Conservation (phyloP, 2,329 filamentous ascomycete species). For the Colletotrichum sp. region DNA sequence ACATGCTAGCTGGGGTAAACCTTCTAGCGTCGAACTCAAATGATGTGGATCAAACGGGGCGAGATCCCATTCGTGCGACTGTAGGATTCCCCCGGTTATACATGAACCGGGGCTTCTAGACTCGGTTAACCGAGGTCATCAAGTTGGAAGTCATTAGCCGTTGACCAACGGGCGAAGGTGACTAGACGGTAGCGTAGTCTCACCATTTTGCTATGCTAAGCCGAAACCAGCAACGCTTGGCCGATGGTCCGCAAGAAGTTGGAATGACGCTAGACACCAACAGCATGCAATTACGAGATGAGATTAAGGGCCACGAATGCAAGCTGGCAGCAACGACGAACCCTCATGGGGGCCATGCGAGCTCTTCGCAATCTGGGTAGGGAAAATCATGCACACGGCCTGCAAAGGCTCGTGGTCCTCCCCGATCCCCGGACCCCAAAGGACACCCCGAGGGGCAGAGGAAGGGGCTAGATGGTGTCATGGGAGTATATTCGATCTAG, state of each 20-base stretch:
- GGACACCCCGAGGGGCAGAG: neutral
- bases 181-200: neutral
- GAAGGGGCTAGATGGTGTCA: neutral
- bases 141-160: neutral
- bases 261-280: neutral
- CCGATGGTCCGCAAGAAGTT: neutral
- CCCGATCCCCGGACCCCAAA: neutral
- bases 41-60: neutral
- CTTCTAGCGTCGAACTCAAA: neutral
- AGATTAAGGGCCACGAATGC: neutral
- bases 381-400: neutral
- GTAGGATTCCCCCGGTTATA: neutral
- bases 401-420: neutral
- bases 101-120: neutral
- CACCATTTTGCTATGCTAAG: neutral
- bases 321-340: neutral
- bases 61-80: constrained; percentile 7
- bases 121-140: neutral
- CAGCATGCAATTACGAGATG: neutral
- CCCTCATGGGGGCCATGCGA: neutral
- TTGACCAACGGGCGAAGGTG: neutral
- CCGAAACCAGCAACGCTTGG: neutral
- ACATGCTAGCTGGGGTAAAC: neutral
- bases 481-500: neutral
- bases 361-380: neutral